phyloP scores from a whole-genome alignment of 106 monocot genomes.

The Agapanthus africanus region DNA sequence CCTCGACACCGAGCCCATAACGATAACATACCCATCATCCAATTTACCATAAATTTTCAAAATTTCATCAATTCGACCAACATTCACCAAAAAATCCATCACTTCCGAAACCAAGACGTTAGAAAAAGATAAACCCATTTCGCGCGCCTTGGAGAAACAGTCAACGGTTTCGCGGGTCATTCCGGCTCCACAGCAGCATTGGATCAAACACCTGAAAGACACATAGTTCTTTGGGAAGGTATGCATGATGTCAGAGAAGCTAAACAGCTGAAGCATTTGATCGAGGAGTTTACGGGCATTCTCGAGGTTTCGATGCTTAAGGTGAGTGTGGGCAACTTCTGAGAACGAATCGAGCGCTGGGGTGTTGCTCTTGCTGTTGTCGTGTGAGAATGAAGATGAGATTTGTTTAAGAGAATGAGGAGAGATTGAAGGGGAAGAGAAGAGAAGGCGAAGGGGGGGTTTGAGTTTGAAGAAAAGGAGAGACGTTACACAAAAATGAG shows the following conservation, averaged over 20 bases:
- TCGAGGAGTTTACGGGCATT: not conserved
- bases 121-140: constrained; percentile 6
- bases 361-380: too few relatives aligned
- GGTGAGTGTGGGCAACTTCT: not conserved
- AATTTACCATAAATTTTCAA: constrained; percentile 16
- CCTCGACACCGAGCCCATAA: constrained; percentile 13
- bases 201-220: constrained; percentile 15
- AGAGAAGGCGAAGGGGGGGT: not conserved
- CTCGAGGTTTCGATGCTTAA: not conserved
- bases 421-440: constrained; percentile 1
- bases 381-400: not conserved
- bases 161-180: constrained; percentile 1
- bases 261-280: not conserved
- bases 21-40: constrained; percentile 15
- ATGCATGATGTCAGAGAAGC: not conserved
- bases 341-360: too few relatives aligned
- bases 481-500: too few relatives aligned
- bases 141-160: not conserved
- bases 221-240: not conserved
- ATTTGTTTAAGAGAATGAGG: not conserved
- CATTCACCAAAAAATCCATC: constrained; percentile 4
- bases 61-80: constrained; percentile 7
- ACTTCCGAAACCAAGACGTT: not conserved
- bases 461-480: not conserved
- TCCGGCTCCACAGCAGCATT: constrained; percentile 9